Base-by-base conservation (phyloP, 2,329 filamentous ascomycete genomes). In the Myriangium duriaei region DNA sequence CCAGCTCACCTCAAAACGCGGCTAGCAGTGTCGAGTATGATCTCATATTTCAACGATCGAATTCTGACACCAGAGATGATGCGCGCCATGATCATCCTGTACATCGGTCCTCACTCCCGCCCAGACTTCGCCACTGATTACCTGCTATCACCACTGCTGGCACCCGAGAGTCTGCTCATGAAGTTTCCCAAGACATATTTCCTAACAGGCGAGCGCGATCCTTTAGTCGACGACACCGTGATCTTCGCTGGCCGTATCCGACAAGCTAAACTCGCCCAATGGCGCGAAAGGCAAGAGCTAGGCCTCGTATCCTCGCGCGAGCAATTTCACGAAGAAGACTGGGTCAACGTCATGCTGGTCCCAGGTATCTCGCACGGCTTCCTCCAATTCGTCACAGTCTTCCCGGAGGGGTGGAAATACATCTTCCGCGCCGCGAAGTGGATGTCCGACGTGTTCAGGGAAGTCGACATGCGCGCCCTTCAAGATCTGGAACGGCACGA, bases 81-180 rank as follows among this genome's bases (percentile, higher is more conserved):
- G 81, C 81, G 91, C 19, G 85, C 87, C 45, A 96, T 98, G 87
- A 94, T 98, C 47, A 93, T 98, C 47, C 69, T 98, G 3, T 98
- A 98, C 57, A 82, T 98, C 39, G 91, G 91, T 1, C 86, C 87
- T 0, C 82, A 95, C 55, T 84, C 91, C 57, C 79, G 87, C 1
- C 91, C 91, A 0, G 86, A 96, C 55, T 96, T 98, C 57, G 76
- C 76, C 17, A 84, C 82, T 5, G 88, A 98, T 58, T 95, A 86
- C 55, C 72, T 94, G 0, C 73, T 98, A 2, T 93, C 83, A 0
- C 91, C 91, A 0, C 77, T 95, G 1, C 72, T 95, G 0, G 87
- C 91, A 0, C 91, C 91, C 0, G 88, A 95, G 47, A 68, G 74
- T 1, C 67, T 96, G 0, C 71, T 98, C 0, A 75, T 79, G 11